Percentiles rank a stretch among this genome's conserved stretches.
phyloP scores from a whole-genome alignment of 75 land plant genomes.

The Pseudotsuga menziesii region DNA sequence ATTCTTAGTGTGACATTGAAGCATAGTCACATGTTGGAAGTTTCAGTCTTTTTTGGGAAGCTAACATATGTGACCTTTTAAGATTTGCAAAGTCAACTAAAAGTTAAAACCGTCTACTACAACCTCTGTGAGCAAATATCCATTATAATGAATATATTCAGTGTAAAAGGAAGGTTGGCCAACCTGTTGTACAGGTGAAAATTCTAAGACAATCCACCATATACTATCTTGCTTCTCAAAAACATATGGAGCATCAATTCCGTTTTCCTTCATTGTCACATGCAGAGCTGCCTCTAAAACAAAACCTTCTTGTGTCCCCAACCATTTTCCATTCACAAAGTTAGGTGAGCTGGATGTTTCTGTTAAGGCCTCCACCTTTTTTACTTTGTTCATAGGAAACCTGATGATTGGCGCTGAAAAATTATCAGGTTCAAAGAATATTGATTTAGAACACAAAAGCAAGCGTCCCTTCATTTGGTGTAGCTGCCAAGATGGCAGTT shows the following conservation, averaged over 20 bases:
- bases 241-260: conserved; percentile 37
- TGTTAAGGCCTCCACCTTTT: conserved; percentile 22
- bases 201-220: conserved; percentile 41
- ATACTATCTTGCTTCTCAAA: conserved; percentile 37
- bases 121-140: too few species aligned
- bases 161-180: background rate
- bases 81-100: too few species aligned
- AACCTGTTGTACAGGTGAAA: conserved; percentile 18
- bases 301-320: conserved; percentile 34
- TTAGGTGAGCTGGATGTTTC: conserved; percentile 19
- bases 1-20: too few species aligned
- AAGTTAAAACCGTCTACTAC: too few species aligned
- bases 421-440: conserved; percentile 43
- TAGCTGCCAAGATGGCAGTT: conserved; percentile 15
- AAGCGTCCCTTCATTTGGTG: conserved; percentile 30
- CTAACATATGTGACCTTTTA: too few species aligned
- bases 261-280: conserved; percentile 42
- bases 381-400: conserved; percentile 40
- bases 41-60: too few species aligned
- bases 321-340: conserved; percentile 17
- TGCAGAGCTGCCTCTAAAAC: conserved; percentile 26
- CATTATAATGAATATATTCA: background rate
- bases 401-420: conserved; percentile 29
- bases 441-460: conserved; percentile 36
- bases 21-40: too few species aligned